A percentile compares a stretch with the other conserved stretches of the same genome.
Evolutionary conservation across 1,139 yeast species (phyloP).

Genomic region (Hyphopichia fennica): DNA sequence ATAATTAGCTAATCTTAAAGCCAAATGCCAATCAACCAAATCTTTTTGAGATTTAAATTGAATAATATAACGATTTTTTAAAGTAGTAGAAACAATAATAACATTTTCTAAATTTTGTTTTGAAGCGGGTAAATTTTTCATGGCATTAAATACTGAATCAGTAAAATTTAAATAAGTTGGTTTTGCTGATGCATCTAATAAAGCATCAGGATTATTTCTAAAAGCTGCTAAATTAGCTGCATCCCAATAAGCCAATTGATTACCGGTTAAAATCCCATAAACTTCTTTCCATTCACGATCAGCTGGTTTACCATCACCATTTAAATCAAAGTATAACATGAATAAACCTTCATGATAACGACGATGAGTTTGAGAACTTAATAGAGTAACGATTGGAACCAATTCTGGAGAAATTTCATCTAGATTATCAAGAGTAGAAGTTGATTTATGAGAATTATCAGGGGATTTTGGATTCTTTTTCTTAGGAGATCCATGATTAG

Average conservation of each 20-base stretch:
- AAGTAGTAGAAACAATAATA: slow-evolving; percentile 83
- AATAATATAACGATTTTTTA: slow-evolving; percentile 80
- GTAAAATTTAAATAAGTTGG: slow-evolving; percentile 92
- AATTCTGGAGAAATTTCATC: slow-evolving; percentile 60
- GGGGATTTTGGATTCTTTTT: slow-evolving; percentile 7
- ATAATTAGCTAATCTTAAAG: slow-evolving; percentile 73
- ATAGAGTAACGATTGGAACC: slow-evolving; percentile 70
- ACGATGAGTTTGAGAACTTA: slow-evolving; percentile 72
- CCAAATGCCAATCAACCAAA: slow-evolving; percentile 70
- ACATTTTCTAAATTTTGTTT: slow-evolving; percentile 71
- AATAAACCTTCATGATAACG: slow-evolving; percentile 74
- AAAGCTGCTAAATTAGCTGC: slow-evolving; percentile 69
- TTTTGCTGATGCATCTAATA: slow-evolving; percentile 57
- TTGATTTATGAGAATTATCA: background rate
- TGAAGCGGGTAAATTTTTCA: slow-evolving; percentile 59
- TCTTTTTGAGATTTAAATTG: slow-evolving; percentile 67
- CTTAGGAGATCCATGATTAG: slow-evolving; percentile 10
- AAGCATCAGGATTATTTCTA: slow-evolving; percentile 48
- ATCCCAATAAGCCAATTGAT: slow-evolving; percentile 91
- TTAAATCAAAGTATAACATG: slow-evolving; percentile 69
- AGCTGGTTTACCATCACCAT: slow-evolving; percentile 81
- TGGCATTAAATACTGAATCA: slow-evolving; percentile 83
- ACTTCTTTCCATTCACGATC: slow-evolving; percentile 90
- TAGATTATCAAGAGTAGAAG: background rate
- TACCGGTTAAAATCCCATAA: slow-evolving; percentile 87